Evolutionary conservation across 2,329 filamentous ascomycete species (phyloP), one percentile per base, ranked within the genome.

Genomic region (Aspergillus luchuensis): DNA sequence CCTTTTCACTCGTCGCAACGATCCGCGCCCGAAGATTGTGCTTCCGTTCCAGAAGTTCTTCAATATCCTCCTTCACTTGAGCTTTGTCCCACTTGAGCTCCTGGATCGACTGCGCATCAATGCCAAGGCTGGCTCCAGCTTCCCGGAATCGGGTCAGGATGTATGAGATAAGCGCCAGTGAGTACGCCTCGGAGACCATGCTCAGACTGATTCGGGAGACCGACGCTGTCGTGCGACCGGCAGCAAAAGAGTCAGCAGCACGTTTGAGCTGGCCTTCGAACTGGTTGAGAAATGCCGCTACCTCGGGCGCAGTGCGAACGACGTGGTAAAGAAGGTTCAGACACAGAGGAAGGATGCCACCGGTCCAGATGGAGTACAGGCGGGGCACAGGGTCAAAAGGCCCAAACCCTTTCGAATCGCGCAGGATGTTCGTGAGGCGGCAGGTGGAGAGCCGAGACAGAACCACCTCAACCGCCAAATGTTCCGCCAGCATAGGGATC

Each of bases 321-420:
- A 99, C 87, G 10, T 91, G 87, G 61, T 89, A 87, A 19, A 99
- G 84, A 28, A 99, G 82, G 74, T 98, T 98, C 48, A 99, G 84
- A 62, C 94, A 89, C 17, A 99, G 80, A 0, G 95, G 95, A 3
- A 99, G 82, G 59, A 98, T 85, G 1, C 92, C 95, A 66, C 91
- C 90, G 19, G 88, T 87, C 95, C 95, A 99, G 70, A 98, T 93
- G 56, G 85, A 85, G 79, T 96, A 96, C 71, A 96, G 87, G 25
- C 94, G 87, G 3, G 86, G 82, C 13, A 85, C 86, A 5, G 91
- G 85, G 48, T 95, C 90, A 64, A 96, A 92, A 0, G 93, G 92
- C 2, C 90, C 90, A 60, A 92, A 89, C 50, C 85, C 84, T 56
- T 89, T 87, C 8, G 79, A 73, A 48, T 84, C 82, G 25, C 91